These are phyloP conservation scores for Tylopilus felleus DNA, from an alignment of 768 basidiomycete species.

Conservation along the genomic window DNA sequence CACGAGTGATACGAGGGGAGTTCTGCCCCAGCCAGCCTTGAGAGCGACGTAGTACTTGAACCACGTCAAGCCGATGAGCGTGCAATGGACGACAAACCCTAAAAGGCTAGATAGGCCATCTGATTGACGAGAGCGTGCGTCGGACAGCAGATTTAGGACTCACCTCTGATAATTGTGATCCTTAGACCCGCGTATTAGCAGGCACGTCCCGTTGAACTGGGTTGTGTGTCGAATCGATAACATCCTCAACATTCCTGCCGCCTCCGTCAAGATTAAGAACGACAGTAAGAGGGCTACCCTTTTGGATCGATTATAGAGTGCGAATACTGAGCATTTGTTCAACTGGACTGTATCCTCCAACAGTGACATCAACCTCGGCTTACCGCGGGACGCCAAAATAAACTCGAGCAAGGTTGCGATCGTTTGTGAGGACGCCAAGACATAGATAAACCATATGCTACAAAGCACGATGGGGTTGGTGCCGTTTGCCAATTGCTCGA, in stretches of 20 bases:
- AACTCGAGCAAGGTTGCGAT: constrained; percentile 14
- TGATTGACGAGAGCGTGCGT: neutral
- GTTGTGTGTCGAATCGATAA: neutral
- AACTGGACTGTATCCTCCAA: neutral
- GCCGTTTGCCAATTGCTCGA: constrained; percentile 6
- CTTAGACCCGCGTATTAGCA: neutral
- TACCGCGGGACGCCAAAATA: constrained; percentile 17
- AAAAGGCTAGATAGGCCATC: constrained; percentile 6
- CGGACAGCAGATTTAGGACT: neutral
- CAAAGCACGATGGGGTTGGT: constrained; percentile 11
- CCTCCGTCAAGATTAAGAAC: constrained; percentile 3
- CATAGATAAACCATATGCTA: constrained; percentile 11
- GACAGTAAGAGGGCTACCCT: constrained; percentile 6
- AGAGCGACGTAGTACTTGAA: constrained; percentile 17
- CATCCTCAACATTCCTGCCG: neutral
- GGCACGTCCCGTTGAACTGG: constrained; percentile 7
- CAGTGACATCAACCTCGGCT: neutral
- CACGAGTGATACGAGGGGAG: constrained; percentile 20
- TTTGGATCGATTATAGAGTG: constrained; percentile 19
- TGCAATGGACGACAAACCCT: constrained; percentile 13
- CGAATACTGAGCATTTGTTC: constrained; percentile 11
- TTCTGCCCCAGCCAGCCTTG: constrained; percentile 16
- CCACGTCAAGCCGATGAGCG: constrained; percentile 13
- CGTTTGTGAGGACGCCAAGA: neutral
- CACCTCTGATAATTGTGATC: constrained; percentile 8